Evolutionary conservation across 805 yeast genomes (phyloP), one percentile per base, ranked within the genome.

Genomic region (Komagataella kurtzmanii): DNA sequence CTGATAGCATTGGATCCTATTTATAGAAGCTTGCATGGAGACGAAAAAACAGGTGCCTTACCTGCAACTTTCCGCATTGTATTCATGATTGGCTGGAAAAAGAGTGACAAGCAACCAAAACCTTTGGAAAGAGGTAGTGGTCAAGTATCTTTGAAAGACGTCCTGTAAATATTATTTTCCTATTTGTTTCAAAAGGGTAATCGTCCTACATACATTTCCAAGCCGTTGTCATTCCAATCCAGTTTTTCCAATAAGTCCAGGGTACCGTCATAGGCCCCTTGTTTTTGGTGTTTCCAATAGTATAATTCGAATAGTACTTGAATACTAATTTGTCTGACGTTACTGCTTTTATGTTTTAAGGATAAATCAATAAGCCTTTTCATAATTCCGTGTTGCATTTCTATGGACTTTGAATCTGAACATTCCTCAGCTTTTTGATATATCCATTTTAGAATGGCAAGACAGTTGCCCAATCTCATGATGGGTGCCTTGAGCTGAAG

Each of bases 81-180:
- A 23, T 84, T 83, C 62, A 83, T 87, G 88, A 85, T 88, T 61
- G 96, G 95, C 2, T 88, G 96, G 96, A 88, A 85, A 63, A 80
- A 82, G 56, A 76, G 86, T 51, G 77, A 77, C 6, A 61, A 66
- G 49, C 88, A 85, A 61, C 88, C 90, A 2, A 70, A 81, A 61
- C 91, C 95, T 1, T 72, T 85, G 54, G 74, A 74, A 49, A 71
- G 95, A 55, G 95, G 96, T 1, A 60, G 84, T 18, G 93, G 83
- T 1, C 79, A 81, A 59, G 73, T 86, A 45, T 80, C 72, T 55
- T 67, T 87, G 60, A 83, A 83, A 62, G 90, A 86, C 54, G 79
- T 79, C 8, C 65, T 81, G 40, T 30, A 30, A 30, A 30, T 8
- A 30, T 8, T 30, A 30, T 30, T 10, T 10, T 30, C 14, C 6